Base-by-base conservation (phyloP, 176 grass and related monocot genomes). In the Aegilops speltoides region DNA sequence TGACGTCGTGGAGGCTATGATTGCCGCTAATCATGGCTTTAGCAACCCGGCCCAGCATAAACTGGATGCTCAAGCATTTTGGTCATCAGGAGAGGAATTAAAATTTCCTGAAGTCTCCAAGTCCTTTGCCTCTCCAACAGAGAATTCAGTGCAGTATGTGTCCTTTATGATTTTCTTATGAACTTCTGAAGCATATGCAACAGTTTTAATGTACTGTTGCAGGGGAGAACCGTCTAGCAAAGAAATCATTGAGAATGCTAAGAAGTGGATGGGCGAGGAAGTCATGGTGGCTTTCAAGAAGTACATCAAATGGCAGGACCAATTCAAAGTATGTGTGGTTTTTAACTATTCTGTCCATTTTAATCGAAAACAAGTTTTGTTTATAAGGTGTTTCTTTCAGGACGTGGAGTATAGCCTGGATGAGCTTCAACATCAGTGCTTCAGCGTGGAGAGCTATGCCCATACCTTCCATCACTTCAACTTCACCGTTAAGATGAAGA, bases 391-490 rank as follows among this genome's bases (percentile, higher is more conserved):
- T 64, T 78, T 75, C n/a, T 64, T 19, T 73, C n/a, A 87, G 68
- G 68, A n/a, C 2, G 3, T 74, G 43, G 16, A 11, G 20, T 76
- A 54, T 9, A 0, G 0, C 3, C 10, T 87, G 20, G 68, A 66
- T 24, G 41, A 76, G 79, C 38, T 87, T 81, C 61, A 59, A 8
- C 11, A 81, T 6, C 85, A 75, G 3, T 87, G 69, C 17, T 75
- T 75, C 20, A 28, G 8, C 33, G 41, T 87, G 3, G 59, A 76
- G 59, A 74, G 12, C 3, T 66, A 87, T 25, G 6, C 28, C 0
- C 64, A 82, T 38, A 11, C 48, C 11, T 65, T 81, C 60, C 68
- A 81, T 24, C 85, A 87, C 59, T 87, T 74, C 17, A 87, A 87
- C 60, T 87, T 87, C 60, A 74, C 31, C 2, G 43, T 87, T 22